Conservation (phyloP, 1,139 yeast species). For the Yamadazyma buinensis region DNA sequence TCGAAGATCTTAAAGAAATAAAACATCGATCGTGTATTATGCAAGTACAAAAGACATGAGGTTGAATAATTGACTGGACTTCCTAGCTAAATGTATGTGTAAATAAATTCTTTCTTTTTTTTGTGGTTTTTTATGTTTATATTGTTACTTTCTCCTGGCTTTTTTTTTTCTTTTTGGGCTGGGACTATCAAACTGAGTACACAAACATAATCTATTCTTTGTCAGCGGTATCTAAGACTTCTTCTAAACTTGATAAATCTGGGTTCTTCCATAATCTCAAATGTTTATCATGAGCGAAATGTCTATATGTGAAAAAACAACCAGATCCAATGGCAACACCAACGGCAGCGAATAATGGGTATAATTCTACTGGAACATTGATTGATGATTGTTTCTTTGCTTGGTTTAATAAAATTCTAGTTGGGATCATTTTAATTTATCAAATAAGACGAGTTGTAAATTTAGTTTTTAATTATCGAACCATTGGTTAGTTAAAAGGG, state of each 20-base stretch:
- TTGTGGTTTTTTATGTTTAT: too few relatives aligned
- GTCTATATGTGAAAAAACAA: slow-evolving; percentile 67
- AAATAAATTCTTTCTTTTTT: too few relatives aligned
- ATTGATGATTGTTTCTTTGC: slow-evolving; percentile 30
- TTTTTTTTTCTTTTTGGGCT: too few relatives aligned
- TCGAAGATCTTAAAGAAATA: too few relatives aligned
- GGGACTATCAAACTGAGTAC: too few relatives aligned
- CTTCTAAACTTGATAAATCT: slow-evolving; percentile 50
- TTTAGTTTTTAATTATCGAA: slow-evolving; percentile 5
- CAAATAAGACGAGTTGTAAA: too few relatives aligned
- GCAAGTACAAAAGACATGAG: too few relatives aligned
- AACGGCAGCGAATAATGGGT: slow-evolving; percentile 61
- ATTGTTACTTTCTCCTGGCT: too few relatives aligned
- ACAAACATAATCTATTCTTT: too few relatives aligned
- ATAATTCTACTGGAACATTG: slow-evolving; percentile 62
- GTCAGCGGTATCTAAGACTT: slow-evolving; percentile 52
- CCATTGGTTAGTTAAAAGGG: slow-evolving; percentile 6
- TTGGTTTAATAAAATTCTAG: slow-evolving; percentile 51
- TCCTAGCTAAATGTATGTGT: too few relatives aligned
- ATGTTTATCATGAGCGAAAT: slow-evolving; percentile 60
- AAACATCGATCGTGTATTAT: too few relatives aligned
- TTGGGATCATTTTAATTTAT: slow-evolving; percentile 63
- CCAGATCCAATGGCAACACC: slow-evolving; percentile 70
- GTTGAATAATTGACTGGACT: too few relatives aligned
- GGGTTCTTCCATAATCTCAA: slow-evolving; percentile 74